phyloP scores from a whole-genome alignment of 352 stramenopile species.

The Pythium aphanidermatum region DNA sequence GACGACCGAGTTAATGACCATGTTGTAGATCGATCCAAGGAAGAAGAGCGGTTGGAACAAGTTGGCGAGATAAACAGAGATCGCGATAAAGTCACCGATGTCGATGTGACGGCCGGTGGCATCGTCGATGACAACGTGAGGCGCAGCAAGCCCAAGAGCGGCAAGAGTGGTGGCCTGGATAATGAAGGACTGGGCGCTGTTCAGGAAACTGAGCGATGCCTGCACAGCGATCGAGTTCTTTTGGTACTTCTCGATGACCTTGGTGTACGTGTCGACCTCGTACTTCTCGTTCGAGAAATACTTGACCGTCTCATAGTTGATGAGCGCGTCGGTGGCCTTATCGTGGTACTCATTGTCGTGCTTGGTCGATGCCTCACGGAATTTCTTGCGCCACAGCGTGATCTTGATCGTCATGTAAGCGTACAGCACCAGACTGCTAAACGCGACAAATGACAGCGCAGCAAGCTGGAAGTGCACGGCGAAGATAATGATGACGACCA shows the following conservation, averaged over 20 bases:
- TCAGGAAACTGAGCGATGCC: constrained; percentile 92
- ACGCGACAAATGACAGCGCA: constrained; percentile 88
- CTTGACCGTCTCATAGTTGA: constrained; percentile 99
- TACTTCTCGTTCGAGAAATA: constrained; percentile 95
- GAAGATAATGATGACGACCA: constrained; percentile 93
- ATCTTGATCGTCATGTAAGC: constrained; percentile 94
- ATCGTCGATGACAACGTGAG: constrained; percentile 55
- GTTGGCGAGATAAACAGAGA: constrained; percentile 95
- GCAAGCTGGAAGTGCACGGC: constrained; percentile 92
- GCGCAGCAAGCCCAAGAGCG: constrained; percentile 55
- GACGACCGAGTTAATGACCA: constrained; percentile 91
- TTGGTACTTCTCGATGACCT: constrained; percentile 93
- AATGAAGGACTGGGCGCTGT: constrained; percentile 89
- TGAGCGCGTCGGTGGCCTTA: constrained; percentile 94
- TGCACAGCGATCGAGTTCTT: constrained; percentile 90
- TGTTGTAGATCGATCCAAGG: constrained; percentile 89
- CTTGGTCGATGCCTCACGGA: constrained; percentile 90
- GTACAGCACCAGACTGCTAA: constrained; percentile 96
- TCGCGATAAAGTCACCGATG: constrained; percentile 95
- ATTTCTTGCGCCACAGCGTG: constrained; percentile 97
- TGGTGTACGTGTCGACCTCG: constrained; percentile 89
- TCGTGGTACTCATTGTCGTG: constrained; percentile 98
- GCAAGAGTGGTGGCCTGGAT: constrained; percentile 69
- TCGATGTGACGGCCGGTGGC: constrained; percentile 60
- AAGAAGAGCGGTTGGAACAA: constrained; percentile 97